Base-by-base conservation (phyloP, 2,329 filamentous ascomycete species). In the Verticillium klebahnii region DNA sequence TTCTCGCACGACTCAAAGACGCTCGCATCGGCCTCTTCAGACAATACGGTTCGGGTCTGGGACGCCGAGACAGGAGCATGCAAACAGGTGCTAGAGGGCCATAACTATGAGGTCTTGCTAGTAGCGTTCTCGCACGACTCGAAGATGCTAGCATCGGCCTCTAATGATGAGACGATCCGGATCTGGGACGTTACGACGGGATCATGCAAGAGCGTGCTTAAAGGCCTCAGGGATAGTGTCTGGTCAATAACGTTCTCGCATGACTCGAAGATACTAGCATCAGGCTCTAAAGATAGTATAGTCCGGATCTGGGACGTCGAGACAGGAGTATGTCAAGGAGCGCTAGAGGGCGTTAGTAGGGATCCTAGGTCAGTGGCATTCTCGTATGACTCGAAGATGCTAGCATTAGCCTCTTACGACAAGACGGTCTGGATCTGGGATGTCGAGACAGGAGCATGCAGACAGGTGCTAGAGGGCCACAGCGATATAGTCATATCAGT, bases 351-450 rank as follows among this genome's bases (percentile, higher is more conserved):
- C n/a, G n/a, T n/a, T n/a, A n/a, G n/a, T n/a, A n/a, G n/a, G n/a
- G n/a, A n/a, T n/a, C n/a, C n/a, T n/a, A n/a, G n/a, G n/a, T n/a
- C n/a, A n/a, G n/a, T 71, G 19, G 60, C 58, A 5, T 69, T 70
- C 56, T 65, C 68, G 5, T 61, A 59, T 29, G 63, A 69, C 57
- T 50, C 62, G 17, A 60, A 59, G 45, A 60, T 34, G 39, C 32
- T 70, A 1, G 66, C 64, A 25, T 66, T 66, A 11, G 62, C 58
- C 31, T 64, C 61, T 7, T 6, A 32, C 14, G 60, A 66, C 31
- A 55, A 55, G 4, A 66, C 62, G 4, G 54, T 70, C 8, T 56
- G 59, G 39, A 54, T 68, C 31, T 68, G 66, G 67, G 60, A 66
- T n/a, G 40, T 2, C 17, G 40, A n/a, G 23, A 50, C 40, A n/a